Base-by-base conservation (phyloP, 176 grass and related monocot genomes). In the Triticum timopheevii region DNA sequence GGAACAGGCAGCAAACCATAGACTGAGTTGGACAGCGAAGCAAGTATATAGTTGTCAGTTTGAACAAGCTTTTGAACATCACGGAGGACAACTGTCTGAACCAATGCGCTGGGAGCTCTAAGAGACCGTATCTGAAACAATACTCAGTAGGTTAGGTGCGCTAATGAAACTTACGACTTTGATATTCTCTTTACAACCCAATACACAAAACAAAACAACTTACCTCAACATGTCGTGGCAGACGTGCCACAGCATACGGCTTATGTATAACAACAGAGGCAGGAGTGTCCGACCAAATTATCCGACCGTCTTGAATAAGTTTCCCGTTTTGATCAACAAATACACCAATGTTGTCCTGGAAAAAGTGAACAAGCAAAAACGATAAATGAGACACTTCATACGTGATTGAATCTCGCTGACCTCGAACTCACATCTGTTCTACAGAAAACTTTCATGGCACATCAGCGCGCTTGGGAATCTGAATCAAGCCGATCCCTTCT, bases 261-360 rank as follows among this genome's bases (percentile, higher is more conserved):
- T 72, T 92, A 77, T 97, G 94, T 73, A 99, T 89, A 83, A 89
- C 89, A 54, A 99, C 89, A 82, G 84, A 93, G 74, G 89, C 79
- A 84, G 97, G 94, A 1, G 87, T 90, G 59, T 99, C 92, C 54
- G 94, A 96, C 97, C 97, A 99, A 89, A 95, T 94, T 91, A 99
- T 94, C 83, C 88, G 94, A 30, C 92, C 97, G 20, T 99, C 94
- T 84, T 99, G 97, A 83, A 96, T 85, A 93, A 94, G 90, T 80
- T 96, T 97, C 52, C 97, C 97, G n/a, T 94, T 99, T 93, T 99
- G 94, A 83, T 99, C 94, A 80, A 99, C 92, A 85, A 99, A 96
- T 77, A 99, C 89, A 69, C 97, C 97, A 73, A 99, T 93, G 73
- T 99, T 99, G 83, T 99, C 97, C 97, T 99, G 82, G 35, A 84